A percentile compares a stretch with the other conserved stretches of the same genome.
Conservation (phyloP, 1,284 basidiomycete genomes). For the Cutaneotrichosporon spelunceum region DNA sequence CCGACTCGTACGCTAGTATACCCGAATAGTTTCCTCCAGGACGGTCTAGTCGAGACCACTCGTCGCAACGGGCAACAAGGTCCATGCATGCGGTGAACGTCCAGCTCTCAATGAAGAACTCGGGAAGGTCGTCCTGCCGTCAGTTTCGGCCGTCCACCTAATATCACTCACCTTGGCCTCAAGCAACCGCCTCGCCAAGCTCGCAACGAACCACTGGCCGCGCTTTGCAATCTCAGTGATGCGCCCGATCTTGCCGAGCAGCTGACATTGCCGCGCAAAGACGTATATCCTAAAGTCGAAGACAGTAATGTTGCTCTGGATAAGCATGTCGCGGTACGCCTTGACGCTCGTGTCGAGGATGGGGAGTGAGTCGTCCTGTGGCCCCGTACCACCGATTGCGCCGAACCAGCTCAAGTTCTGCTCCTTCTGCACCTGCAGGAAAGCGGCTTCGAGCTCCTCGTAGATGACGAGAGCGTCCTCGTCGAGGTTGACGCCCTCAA, state of each 20-base stretch:
- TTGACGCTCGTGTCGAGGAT: conserved; percentile 77
- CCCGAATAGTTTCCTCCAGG: conserved; percentile 59
- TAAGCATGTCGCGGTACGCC: conserved; percentile 81
- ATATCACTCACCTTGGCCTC: conserved; percentile 69
- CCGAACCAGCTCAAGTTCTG: conserved; percentile 88
- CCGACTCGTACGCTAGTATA: conserved; percentile 52
- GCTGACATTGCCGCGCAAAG: conserved; percentile 75
- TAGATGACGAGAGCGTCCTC: conserved; percentile 89
- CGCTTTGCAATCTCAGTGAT: conserved; percentile 75
- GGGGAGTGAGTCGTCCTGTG: conserved; percentile 73
- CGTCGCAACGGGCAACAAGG: conserved; percentile 77
- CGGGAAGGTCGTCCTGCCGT: conserved; percentile 63
- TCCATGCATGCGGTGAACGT: conserved; percentile 85
- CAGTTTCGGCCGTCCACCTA: not conserved
- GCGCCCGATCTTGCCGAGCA: conserved; percentile 76
- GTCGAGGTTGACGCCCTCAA: conserved; percentile 81
- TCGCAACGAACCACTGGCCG: conserved; percentile 49
- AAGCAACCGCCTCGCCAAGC: conserved; percentile 54
- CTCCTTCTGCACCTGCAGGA: conserved; percentile 69
- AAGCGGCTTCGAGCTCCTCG: conserved; percentile 83
- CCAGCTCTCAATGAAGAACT: conserved; percentile 88
- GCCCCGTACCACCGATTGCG: conserved; percentile 60
- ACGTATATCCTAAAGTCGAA: conserved; percentile 94
- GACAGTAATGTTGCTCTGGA: conserved; percentile 84
- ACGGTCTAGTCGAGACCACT: conserved; percentile 59